Percentiles rank a stretch among this genome's conserved stretches.
Evolutionary conservation across 1,284 basidiomycete genomes (phyloP).

Genomic region (Taiwanofungus camphoratus): DNA sequence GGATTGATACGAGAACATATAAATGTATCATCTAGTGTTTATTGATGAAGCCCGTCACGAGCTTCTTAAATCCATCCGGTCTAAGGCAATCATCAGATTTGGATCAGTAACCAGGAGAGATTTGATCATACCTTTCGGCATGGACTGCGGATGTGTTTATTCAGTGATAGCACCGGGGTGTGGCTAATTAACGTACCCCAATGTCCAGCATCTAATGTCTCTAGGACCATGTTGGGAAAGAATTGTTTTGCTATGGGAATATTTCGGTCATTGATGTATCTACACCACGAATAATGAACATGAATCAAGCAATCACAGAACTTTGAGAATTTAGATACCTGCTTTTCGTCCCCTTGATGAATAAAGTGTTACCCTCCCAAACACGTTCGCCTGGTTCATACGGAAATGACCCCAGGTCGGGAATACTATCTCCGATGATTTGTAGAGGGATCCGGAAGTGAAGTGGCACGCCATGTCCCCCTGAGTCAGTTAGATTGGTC

Average conservation of each 20-base stretch:
- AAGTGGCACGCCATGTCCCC: slow-evolving; percentile 30
- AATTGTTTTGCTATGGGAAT: slow-evolving; percentile 51
- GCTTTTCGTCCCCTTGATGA: slow-evolving; percentile 78
- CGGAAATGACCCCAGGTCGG: slow-evolving; percentile 73
- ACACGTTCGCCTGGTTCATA: slow-evolving; percentile 49
- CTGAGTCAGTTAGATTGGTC: slow-evolving; percentile 61
- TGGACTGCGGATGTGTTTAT: slow-evolving; percentile 37
- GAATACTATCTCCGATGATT: slow-evolving; percentile 55
- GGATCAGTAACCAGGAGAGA: not conserved
- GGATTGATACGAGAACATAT: too few relatives aligned
- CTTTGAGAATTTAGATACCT: slow-evolving; percentile 28
- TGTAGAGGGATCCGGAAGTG: slow-evolving; percentile 72
- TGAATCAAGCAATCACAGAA: not conserved
- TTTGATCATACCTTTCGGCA: slow-evolving; percentile 46
- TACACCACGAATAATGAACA: slow-evolving; percentile 26
- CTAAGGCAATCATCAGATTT: slow-evolving; percentile 21
- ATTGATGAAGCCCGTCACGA: slow-evolving; percentile 37
- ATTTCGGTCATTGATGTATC: slow-evolving; percentile 70
- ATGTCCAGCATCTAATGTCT: slow-evolving; percentile 56
- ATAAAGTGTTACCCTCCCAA: slow-evolving; percentile 64
- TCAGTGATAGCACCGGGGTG: not conserved
- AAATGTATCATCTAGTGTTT: too few relatives aligned
- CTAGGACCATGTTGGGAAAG: slow-evolving; percentile 60
- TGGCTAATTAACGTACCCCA: slow-evolving; percentile 49
- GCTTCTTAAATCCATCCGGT: slow-evolving; percentile 41